Base-by-base conservation (phyloP, 768 basidiomycete species). In the Rhizopogon sp. region DNA sequence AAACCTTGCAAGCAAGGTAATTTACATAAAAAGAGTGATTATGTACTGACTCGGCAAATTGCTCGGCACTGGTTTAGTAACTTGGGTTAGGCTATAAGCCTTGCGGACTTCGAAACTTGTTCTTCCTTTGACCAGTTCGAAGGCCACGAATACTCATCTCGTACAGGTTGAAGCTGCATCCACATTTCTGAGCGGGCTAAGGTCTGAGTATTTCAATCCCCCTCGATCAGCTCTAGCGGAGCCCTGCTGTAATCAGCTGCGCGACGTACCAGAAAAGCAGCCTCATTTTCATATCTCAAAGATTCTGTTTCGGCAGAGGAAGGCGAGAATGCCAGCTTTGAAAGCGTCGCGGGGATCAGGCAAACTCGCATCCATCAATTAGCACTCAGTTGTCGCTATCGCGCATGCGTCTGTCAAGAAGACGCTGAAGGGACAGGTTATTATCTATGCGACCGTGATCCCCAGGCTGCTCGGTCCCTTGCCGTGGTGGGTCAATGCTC, bases 191-290 rank as follows among this genome's bases (percentile, higher is more conserved):
- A 85, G 83, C 82, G 83, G 84, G 84, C 79, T 77, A 85, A 86
- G 83, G 83, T 86, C 83, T 83, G 84, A 85, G 83, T 71, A 79
- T 82, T 81, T 68, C 63, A 79, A 71, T 80, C 81, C 79, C 78
- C 77, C 77, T 75, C 58, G 78, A 80, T 76, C 62, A 81, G 70
- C 78, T 72, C 79, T 79, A 80, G 81, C 78, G 61, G 83, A 76
- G 77, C 68, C 80, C 70, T 70, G 76, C 72, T 70, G 65, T 77
- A 79, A 83, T 64, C 63, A 62, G 73, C 73, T 73, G 70, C 80
- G 76, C 78, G 75, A 70, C 79, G 76, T 79, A 85, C 81, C 83
- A 84, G 83, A 83, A 79, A 85, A 72, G 60, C 73, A 71, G 56
- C 62, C 41, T 56, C 64, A 60, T 55, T 60, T 50, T 60, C 61